Evolutionary conservation across 2,329 filamentous ascomycete genomes (phyloP).

Genomic region (Aspergillus brunneoviolaceus): DNA sequence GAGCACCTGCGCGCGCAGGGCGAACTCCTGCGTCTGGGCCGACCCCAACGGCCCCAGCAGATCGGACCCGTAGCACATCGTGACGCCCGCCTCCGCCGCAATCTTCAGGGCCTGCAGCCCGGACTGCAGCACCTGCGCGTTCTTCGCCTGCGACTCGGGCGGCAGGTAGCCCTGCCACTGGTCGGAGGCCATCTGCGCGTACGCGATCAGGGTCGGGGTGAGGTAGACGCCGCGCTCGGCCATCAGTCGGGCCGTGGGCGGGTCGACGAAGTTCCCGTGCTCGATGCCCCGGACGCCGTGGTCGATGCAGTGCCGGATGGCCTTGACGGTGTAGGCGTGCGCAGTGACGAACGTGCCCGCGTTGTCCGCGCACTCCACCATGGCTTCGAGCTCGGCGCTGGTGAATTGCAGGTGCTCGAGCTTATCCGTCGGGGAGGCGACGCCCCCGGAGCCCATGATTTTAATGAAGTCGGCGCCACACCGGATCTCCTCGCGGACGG

Average conservation of each 20-base stretch:
- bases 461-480: slow-evolving; percentile 62
- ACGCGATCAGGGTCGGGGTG: slow-evolving; percentile 57
- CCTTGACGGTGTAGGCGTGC: slow-evolving; percentile 57
- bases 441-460: slow-evolving; percentile 60
- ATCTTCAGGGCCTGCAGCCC: slow-evolving; percentile 51
- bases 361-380: too few relatives aligned
- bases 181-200: slow-evolving; percentile 46
- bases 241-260: slow-evolving; percentile 51
- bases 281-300: slow-evolving; percentile 59
- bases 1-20: slow-evolving; percentile 46
- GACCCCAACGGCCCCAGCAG: slow-evolving; percentile 52
- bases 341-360: slow-evolving; percentile 55
- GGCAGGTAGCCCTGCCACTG: slow-evolving; percentile 31
- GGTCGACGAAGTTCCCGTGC: slow-evolving; percentile 49
- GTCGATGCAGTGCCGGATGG: slow-evolving; percentile 56
- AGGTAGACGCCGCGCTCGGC: slow-evolving; percentile 50
- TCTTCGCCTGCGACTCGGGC: slow-evolving; percentile 49
- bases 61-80: slow-evolving; percentile 58
- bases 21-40: slow-evolving; percentile 54
- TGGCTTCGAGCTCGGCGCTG: too few relatives aligned
- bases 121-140: slow-evolving; percentile 48
- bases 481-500: slow-evolving; percentile 55
- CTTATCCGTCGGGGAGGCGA: slow-evolving; percentile 56
- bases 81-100: slow-evolving; percentile 33
- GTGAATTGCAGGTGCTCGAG: too few relatives aligned